Evolutionary conservation across 768 basidiomycete species (phyloP).

Genomic region (Mycena albidolilacea): DNA sequence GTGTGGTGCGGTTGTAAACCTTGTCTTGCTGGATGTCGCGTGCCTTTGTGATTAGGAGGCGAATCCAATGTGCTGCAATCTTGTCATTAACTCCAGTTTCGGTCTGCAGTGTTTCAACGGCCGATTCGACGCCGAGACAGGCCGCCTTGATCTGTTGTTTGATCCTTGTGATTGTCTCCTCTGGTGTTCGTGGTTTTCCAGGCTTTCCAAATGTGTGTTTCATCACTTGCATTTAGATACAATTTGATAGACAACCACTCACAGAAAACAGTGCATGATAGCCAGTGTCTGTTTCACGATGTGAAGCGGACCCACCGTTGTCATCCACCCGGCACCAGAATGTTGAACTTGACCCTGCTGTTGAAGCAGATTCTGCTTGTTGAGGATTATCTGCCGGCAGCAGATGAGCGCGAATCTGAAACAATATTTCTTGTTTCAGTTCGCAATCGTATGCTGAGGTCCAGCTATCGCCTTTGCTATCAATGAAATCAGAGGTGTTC

Average conservation of each 20-base stretch:
- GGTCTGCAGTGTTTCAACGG: conserved; percentile 33
- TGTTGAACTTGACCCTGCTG: background rate
- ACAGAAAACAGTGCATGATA: conserved; percentile 3
- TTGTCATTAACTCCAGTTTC: conserved; percentile 49
- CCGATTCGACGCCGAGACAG: conserved; percentile 34
- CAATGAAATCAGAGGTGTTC: background rate
- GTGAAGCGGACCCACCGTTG: conserved; percentile 39
- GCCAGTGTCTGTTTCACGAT: conserved; percentile 38
- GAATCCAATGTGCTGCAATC: conserved; percentile 48
- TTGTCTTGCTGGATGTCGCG: background rate
- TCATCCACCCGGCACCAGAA: conserved; percentile 43
- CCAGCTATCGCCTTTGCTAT: background rate
- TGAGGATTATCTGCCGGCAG: conserved; percentile 49
- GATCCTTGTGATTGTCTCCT: background rate
- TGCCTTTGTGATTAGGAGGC: conserved; percentile 4
- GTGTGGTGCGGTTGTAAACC: background rate
- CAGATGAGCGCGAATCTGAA: conserved; percentile 41
- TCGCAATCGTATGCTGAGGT: conserved; percentile 44
- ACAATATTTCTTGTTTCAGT: conserved; percentile 44
- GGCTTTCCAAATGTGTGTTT: background rate
- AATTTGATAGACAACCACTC: background rate
- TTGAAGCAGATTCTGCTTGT: background rate
- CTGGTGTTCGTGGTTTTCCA: conserved; percentile 2
- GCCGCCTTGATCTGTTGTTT: conserved; percentile 26
- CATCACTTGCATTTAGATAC: background rate